A percentile compares a stretch with the other conserved stretches of the same genome.
phyloP scores from a whole-genome alignment of 2,329 filamentous ascomycete genomes.

The Penicillium corylophilum region DNA sequence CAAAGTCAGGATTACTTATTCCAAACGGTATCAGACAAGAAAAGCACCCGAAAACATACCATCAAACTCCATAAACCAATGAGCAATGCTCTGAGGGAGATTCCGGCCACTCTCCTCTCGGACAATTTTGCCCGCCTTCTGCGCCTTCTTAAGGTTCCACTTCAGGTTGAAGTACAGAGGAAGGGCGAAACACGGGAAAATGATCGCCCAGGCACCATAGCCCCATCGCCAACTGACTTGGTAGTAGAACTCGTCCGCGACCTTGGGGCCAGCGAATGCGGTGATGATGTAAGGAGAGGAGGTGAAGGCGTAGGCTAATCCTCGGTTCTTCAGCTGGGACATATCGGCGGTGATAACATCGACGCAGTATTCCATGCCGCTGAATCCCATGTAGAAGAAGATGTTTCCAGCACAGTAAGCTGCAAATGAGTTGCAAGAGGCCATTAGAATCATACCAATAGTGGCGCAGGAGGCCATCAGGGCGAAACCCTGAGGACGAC shows the following conservation, averaged over 20 bases:
- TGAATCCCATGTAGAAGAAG: conserved; percentile 51
- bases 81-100: conserved; percentile 44
- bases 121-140: conserved; percentile 51
- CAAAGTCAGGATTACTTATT: neutral
- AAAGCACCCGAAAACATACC: conserved; percentile 27
- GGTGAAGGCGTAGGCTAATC: conserved; percentile 60
- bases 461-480: conserved; percentile 50
- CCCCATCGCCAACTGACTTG: conserved; percentile 61
- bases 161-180: conserved; percentile 59
- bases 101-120: conserved; percentile 46
- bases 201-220: conserved; percentile 61
- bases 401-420: conserved; percentile 27
- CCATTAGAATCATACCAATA: conserved; percentile 60
- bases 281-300: conserved; percentile 64
- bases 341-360: conserved; percentile 63
- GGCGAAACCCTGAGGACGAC: conserved; percentile 58
- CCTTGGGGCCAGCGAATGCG: conserved; percentile 57
- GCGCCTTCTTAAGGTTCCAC: conserved; percentile 57
- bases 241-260: conserved; percentile 52
- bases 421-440: conserved; percentile 43
- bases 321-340: conserved; percentile 59
- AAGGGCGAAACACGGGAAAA: conserved; percentile 56
- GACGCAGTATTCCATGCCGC: conserved; percentile 57
- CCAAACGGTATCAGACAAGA: neutral
- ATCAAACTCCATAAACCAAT: conserved; percentile 64